Percentiles rank a stretch among this genome's conserved stretches.
phyloP scores from a whole-genome alignment of 768 basidiomycete genomes.

The Lentinula sp. region DNA sequence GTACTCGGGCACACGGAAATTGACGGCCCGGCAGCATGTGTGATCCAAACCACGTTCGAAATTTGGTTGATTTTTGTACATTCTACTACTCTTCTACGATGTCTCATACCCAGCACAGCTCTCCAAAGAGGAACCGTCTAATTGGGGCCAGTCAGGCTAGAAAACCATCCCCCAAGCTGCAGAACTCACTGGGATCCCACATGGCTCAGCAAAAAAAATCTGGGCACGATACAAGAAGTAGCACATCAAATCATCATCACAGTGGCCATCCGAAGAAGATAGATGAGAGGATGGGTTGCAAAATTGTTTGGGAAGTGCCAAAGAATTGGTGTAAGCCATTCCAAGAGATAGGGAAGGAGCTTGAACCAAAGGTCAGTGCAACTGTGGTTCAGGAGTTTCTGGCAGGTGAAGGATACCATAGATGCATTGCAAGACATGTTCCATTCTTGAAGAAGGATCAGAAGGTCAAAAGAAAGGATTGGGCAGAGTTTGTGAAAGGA shows the following conservation, averaged over 20 bases:
- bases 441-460: slow-evolving; percentile 7
- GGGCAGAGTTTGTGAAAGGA: slow-evolving; percentile 6
- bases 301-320: background rate
- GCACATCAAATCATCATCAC: background rate
- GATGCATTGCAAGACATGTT: slow-evolving; percentile 12
- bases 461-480: slow-evolving; percentile 6
- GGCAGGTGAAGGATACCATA: slow-evolving; percentile 9
- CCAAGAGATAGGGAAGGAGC: slow-evolving; percentile 8
- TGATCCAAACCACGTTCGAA: too few species aligned
- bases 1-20: too few species aligned
- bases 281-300: background rate
- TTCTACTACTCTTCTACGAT: too few species aligned
- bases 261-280: slow-evolving; percentile 7
- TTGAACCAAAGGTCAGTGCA: slow-evolving; percentile 8
- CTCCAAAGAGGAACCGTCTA: background rate
- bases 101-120: too few species aligned
- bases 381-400: slow-evolving; percentile 6
- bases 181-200: background rate
- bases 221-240: background rate
- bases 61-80: too few species aligned
- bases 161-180: background rate
- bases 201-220: background rate
- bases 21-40: too few species aligned
- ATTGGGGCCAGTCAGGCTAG: background rate
- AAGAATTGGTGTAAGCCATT: too few species aligned